Percentiles rank a stretch among this genome's conserved stretches.
phyloP scores from a whole-genome alignment of 1,139 yeast genomes.

The Pichia sp. region DNA sequence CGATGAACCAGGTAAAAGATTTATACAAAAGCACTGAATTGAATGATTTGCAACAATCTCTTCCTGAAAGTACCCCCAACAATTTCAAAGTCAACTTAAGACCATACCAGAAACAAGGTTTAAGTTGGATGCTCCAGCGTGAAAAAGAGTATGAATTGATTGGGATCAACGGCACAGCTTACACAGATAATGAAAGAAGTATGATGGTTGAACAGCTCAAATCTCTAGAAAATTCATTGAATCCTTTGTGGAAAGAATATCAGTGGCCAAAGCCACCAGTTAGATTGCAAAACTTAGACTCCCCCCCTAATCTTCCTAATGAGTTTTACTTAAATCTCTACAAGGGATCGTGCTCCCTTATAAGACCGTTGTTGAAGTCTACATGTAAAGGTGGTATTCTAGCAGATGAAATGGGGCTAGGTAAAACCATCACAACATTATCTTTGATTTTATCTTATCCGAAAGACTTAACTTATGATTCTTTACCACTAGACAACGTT shows the following conservation, averaged over 20 bases:
- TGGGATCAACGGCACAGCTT: constrained; percentile 30
- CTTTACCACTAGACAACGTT: constrained; percentile 11
- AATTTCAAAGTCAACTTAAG: constrained; percentile 57
- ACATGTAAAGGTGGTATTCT: constrained; percentile 75
- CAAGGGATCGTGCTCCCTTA: constrained; percentile 72
- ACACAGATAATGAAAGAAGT: constrained; percentile 23
- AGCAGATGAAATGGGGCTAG: constrained; percentile 98
- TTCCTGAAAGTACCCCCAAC: constrained; percentile 64
- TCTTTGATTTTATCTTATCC: constrained; percentile 68
- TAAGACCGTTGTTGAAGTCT: constrained; percentile 59
- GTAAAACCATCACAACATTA: constrained; percentile 83
- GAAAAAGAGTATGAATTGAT: constrained; percentile 50
- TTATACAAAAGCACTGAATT: constrained; percentile 67
- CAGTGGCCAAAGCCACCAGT: constrained; percentile 55
- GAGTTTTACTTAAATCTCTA: constrained; percentile 76
- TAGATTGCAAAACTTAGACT: constrained; percentile 3
- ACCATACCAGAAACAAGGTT: constrained; percentile 73
- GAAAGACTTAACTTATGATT: constrained; percentile 34
- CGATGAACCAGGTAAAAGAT: constrained; percentile 69
- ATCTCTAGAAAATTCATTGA: constrained; percentile 50
- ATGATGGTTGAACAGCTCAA: constrained; percentile 18
- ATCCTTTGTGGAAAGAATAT: constrained; percentile 83
- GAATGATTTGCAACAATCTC: constrained; percentile 38
- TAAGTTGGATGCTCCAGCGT: constrained; percentile 75
- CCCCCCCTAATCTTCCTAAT: constrained; percentile 1